Base-by-base conservation (phyloP, 75 land plant genomes). In the Cryptomeria japonica region DNA sequence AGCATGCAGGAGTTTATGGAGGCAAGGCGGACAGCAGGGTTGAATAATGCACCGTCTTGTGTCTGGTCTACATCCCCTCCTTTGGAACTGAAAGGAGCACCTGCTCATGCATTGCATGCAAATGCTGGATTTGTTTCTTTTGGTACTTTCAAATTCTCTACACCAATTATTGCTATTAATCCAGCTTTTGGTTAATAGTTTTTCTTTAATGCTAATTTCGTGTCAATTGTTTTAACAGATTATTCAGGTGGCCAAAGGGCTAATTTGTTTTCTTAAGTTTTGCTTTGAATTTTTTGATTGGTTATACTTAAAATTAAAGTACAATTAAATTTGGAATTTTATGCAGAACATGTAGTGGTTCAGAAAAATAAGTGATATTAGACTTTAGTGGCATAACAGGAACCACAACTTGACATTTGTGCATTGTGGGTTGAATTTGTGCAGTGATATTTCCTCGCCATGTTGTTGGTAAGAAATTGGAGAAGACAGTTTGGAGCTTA, bases 41-140 rank as follows among this genome's bases (percentile, higher is more conserved):
- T 98, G 73, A 95, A 90, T 88, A 98, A 91, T 89, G 97, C 99
- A 46, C 99, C 99, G 41, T 88, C 90, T 82, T 98, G 99, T 88
- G 85, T 88, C 41, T 98, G 99, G 99, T 95, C 99, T 25, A 91
- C 91, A 47, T 89, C 93, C 55, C 96, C 99, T 75, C 99, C 99
- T 47, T 83, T 70, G 58, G 99, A 97, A 86, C 85, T 98, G 88
- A 95, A 93, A 85, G 96, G 93, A 88, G 95, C 89, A 75, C 90
- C 95, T 87, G 91, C 80, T 85, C 92, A 94, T 86, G 95, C 96
- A 58, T 85, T 96, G 91, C 91, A 91, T 72, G 99, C 99, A 70
- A 98, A 98, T 92, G 94, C 97, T 46, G 99, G 99, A 85, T 98
- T 97, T 94, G 99, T 98, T 31, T 94, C 97, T 80, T 94, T 98